Evolutionary conservation across 495 filamentous ascomycete genomes (phyloP).

Genomic region (Xylaria acuta): DNA sequence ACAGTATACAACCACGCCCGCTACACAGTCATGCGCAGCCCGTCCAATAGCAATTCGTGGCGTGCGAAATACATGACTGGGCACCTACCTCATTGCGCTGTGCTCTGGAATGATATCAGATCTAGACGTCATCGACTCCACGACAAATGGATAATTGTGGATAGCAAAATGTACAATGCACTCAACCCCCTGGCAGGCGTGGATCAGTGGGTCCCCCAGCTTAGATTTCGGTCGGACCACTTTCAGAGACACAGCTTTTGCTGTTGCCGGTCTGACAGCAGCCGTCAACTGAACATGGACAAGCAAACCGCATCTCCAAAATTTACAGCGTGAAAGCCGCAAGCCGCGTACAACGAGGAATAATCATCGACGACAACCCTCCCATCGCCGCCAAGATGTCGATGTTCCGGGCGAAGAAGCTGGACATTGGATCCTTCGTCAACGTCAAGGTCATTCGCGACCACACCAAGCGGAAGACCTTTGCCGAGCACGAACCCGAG

Average conservation of each 20-base stretch:
- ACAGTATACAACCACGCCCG: background rate
- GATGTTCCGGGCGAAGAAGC: conserved; percentile 82
- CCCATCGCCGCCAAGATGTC: conserved; percentile 64
- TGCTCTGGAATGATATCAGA: conserved; percentile 7
- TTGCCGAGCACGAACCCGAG: conserved; percentile 82
- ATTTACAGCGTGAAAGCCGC: conserved; percentile 22
- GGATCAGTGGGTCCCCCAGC: background rate
- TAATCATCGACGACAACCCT: conserved; percentile 19
- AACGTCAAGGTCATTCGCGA: conserved; percentile 87
- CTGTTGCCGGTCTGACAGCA: background rate
- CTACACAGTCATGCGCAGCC: background rate
- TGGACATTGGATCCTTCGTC: conserved; percentile 84
- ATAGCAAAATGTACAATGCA: background rate
- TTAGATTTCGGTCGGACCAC: background rate
- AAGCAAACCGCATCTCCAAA: conserved; percentile 33
- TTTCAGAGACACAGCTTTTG: background rate
- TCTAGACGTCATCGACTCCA: conserved; percentile 21
- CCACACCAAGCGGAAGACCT: conserved; percentile 93
- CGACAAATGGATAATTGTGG: background rate
- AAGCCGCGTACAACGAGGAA: background rate
- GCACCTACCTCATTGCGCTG: no score
- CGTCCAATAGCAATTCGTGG: background rate
- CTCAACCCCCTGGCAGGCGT: background rate
- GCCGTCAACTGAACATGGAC: background rate
- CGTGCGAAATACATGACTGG: conserved; percentile 1